phyloP scores from a whole-genome alignment of 116 monocot genomes.

The Papilionanthe hybrid region DNA sequence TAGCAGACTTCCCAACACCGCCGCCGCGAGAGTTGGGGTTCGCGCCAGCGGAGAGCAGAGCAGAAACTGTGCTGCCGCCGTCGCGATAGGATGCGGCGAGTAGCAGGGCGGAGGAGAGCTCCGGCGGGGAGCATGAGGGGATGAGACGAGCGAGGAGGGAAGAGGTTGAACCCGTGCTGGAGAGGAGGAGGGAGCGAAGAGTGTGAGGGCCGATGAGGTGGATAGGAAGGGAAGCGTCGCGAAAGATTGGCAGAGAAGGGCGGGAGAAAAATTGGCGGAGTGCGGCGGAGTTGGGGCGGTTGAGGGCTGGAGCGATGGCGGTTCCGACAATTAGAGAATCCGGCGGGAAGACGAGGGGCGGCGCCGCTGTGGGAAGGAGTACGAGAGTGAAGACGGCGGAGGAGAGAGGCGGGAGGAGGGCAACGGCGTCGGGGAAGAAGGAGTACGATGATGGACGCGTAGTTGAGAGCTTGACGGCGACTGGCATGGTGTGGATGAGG shows the following conservation, averaged over 20 bases:
- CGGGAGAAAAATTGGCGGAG: slow-evolving; percentile 31
- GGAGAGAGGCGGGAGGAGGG: slow-evolving; percentile 16
- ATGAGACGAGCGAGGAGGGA: slow-evolving; percentile 20
- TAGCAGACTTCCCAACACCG: slow-evolving; percentile 12
- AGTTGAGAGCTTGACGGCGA: slow-evolving; percentile 33
- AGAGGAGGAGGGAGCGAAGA: slow-evolving; percentile 6
- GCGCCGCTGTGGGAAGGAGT: slow-evolving; percentile 12
- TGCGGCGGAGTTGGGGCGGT: slow-evolving; percentile 6
- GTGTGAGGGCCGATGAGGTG: slow-evolving; percentile 26
- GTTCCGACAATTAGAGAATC: slow-evolving; percentile 24
- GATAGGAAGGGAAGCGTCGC: slow-evolving; percentile 32
- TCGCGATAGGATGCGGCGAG: slow-evolving; percentile 16
- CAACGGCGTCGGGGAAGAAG: slow-evolving; percentile 9
- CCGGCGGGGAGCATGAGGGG: slow-evolving; percentile 19
- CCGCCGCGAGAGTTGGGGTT: slow-evolving; percentile 10
- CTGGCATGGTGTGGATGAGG: slow-evolving; percentile 59
- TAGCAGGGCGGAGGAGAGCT: slow-evolving; percentile 22
- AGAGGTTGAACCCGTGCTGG: neutral
- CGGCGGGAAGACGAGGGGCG: slow-evolving; percentile 5
- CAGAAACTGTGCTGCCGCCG: slow-evolving; percentile 16
- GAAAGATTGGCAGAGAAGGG: slow-evolving; percentile 25
- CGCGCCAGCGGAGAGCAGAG: slow-evolving; percentile 34
- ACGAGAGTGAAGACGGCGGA: slow-evolving; percentile 12
- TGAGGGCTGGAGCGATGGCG: slow-evolving; percentile 27
- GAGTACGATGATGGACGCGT: slow-evolving; percentile 15